Evolutionary conservation across 2,329 filamentous ascomycete species (phyloP).

Genomic region (Trichoderma aggressivum): DNA sequence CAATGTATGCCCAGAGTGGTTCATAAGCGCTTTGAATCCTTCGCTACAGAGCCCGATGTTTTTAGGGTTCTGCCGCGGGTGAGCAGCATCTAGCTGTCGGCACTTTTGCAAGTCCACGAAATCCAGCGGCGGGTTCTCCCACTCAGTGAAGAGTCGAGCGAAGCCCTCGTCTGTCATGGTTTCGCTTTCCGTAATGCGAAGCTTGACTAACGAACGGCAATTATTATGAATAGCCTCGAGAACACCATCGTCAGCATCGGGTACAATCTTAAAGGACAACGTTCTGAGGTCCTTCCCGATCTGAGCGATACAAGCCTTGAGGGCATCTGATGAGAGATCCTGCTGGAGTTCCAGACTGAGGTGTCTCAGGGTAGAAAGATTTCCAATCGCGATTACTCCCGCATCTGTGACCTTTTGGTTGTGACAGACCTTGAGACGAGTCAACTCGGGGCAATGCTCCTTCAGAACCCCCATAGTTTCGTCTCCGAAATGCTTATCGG

Average conservation of each 20-base stretch:
- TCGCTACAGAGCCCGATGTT: constrained; percentile 69
- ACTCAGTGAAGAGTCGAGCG: constrained; percentile 66
- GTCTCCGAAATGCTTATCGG: constrained; percentile 78
- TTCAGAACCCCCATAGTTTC: constrained; percentile 61
- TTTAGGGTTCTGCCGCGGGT: constrained; percentile 62
- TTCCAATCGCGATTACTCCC: constrained; percentile 62
- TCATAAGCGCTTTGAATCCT: constrained; percentile 79
- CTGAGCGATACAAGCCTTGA: constrained; percentile 58
- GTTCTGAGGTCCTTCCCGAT: constrained; percentile 69
- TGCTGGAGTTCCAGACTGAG: constrained; percentile 68
- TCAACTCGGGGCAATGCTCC: constrained; percentile 63
- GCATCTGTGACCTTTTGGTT: constrained; percentile 70
- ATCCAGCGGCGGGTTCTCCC: constrained; percentile 68
- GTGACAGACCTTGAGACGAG: constrained; percentile 74
- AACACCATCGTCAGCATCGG: constrained; percentile 63
- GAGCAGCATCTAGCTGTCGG: constrained; percentile 69
- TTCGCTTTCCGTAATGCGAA: constrained; percentile 77
- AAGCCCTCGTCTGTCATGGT: constrained; percentile 73
- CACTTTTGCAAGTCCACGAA: constrained; percentile 74
- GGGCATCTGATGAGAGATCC: constrained; percentile 52
- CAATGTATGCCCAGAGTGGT: constrained; percentile 68
- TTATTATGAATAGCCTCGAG: constrained; percentile 67
- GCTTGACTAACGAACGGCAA: constrained; percentile 67
- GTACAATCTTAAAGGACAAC: constrained; percentile 70
- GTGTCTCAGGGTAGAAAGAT: constrained; percentile 64